Evolutionary conservation across 331 rosid species (phyloP).

Genomic region (Arachis monticola): DNA sequence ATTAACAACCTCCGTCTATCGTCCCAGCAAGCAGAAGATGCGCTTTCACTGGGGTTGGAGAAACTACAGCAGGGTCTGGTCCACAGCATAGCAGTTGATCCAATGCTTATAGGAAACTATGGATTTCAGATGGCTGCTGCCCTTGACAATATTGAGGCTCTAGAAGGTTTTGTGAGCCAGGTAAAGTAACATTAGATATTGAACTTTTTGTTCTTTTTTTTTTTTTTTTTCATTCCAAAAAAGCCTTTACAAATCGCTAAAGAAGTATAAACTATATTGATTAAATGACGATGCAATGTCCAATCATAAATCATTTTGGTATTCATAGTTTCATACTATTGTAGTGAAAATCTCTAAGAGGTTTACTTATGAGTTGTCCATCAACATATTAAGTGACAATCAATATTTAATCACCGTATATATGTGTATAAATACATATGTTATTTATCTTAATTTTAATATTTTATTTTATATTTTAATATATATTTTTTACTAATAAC

Average conservation of each 20-base stretch:
- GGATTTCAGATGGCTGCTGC: slow-evolving; percentile 61
- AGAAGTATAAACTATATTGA: too few species aligned
- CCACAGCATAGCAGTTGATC: slow-evolving; percentile 50
- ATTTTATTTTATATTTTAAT: too few species aligned
- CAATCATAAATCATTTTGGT: too few species aligned
- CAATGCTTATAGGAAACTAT: slow-evolving; percentile 46
- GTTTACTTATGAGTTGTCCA: too few species aligned
- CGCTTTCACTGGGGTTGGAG: slow-evolving; percentile 83
- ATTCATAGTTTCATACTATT: too few species aligned
- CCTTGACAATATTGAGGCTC: slow-evolving; percentile 66
- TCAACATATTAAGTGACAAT: too few species aligned
- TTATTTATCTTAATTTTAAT: too few species aligned
- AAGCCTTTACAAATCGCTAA: neutral
- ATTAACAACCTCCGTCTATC: slow-evolving; percentile 58
- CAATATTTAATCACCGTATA: too few species aligned
- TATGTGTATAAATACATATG: too few species aligned
- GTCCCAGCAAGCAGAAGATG: slow-evolving; percentile 89
- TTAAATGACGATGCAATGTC: too few species aligned
- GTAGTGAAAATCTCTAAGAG: too few species aligned
- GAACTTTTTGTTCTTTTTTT: neutral
- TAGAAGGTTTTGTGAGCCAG: slow-evolving; percentile 79
- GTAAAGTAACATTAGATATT: slow-evolving; percentile 46
- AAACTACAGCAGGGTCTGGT: slow-evolving; percentile 75
- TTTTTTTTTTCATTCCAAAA: neutral
- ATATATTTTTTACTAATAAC: too few species aligned